A percentile compares a stretch with the other conserved stretches of the same genome.
Evolutionary conservation across 1,139 yeast genomes (phyloP).

Genomic region (Magnusiomyces tetraspermus): DNA sequence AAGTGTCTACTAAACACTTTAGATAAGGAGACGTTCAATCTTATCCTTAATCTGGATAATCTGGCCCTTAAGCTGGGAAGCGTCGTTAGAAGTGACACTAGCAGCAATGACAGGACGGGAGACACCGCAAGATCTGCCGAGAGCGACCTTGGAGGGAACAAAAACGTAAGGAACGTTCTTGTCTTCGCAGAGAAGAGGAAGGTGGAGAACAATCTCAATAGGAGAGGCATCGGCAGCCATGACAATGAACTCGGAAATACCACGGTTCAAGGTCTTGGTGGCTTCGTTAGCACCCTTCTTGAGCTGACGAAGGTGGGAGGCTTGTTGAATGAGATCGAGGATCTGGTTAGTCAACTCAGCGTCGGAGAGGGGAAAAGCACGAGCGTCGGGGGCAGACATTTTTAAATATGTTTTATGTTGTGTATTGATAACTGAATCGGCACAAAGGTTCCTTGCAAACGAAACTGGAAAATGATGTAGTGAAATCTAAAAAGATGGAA

Average conservation of each 20-base stretch:
- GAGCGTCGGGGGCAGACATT: slow-evolving; percentile 34
- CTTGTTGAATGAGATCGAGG: slow-evolving; percentile 95
- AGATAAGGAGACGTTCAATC: slow-evolving; percentile 95
- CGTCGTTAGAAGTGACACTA: slow-evolving; percentile 95
- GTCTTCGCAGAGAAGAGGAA: slow-evolving; percentile 97
- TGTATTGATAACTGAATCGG: neutral
- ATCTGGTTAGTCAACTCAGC: slow-evolving; percentile 92
- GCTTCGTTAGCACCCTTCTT: slow-evolving; percentile 99
- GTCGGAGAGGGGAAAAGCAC: slow-evolving; percentile 97
- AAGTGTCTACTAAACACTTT: too few relatives aligned
- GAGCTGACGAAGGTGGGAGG: slow-evolving; percentile 95
- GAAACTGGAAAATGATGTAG: neutral
- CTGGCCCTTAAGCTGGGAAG: slow-evolving; percentile 95
- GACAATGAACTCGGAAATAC: slow-evolving; percentile 97
- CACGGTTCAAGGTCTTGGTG: slow-evolving; percentile 98
- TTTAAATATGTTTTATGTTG: neutral
- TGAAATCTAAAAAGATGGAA: neutral
- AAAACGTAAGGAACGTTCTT: slow-evolving; percentile 98
- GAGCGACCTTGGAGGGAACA: slow-evolving; percentile 96
- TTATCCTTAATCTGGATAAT: slow-evolving; percentile 96
- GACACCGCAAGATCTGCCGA: slow-evolving; percentile 99
- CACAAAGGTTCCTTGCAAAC: slow-evolving; percentile 8
- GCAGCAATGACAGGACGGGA: slow-evolving; percentile 99
- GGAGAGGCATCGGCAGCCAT: slow-evolving; percentile 99
- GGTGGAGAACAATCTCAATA: slow-evolving; percentile 93